Conservation (phyloP, 169 alveolate genomes). For the Perkinsus chesapeaki region DNA sequence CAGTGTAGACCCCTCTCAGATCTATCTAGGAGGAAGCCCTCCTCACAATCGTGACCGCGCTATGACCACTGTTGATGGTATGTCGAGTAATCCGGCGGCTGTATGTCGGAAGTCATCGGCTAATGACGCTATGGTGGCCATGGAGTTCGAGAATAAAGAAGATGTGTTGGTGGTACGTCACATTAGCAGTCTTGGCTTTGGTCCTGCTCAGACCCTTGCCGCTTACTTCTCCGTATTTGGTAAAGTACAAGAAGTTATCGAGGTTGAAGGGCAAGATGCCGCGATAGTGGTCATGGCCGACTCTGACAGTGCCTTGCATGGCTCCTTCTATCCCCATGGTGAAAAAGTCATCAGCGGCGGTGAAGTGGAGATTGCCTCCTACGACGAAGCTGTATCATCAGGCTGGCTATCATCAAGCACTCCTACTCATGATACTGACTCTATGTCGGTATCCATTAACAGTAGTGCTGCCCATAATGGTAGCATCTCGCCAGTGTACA, state of each 20-base stretch:
- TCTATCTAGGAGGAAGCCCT: not conserved
- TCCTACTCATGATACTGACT: not conserved
- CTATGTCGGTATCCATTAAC: not conserved
- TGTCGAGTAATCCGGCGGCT: not conserved
- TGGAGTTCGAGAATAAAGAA: not conserved
- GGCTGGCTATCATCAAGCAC: not conserved
- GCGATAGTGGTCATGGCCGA: not conserved
- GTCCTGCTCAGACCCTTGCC: not conserved
- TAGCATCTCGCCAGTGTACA: not conserved
- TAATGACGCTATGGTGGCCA: not conserved
- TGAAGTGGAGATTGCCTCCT: not conserved
- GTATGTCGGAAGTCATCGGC: not conserved
- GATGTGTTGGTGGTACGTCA: not conserved
- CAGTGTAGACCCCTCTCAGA: not conserved
- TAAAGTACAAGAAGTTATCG: not conserved
- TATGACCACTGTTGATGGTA: not conserved
- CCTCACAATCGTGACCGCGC: not conserved
- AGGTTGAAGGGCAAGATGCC: not conserved
- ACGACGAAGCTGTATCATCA: not conserved
- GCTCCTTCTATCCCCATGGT: not conserved
- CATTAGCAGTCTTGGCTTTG: not conserved
- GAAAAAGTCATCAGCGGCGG: not conserved
- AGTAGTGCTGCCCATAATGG: not conserved
- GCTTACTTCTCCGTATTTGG: not conserved
- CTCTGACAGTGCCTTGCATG: not conserved